Evolutionary conservation across 2,329 filamentous ascomycete species (phyloP).

Genomic region (Atkinsonella texensis): DNA sequence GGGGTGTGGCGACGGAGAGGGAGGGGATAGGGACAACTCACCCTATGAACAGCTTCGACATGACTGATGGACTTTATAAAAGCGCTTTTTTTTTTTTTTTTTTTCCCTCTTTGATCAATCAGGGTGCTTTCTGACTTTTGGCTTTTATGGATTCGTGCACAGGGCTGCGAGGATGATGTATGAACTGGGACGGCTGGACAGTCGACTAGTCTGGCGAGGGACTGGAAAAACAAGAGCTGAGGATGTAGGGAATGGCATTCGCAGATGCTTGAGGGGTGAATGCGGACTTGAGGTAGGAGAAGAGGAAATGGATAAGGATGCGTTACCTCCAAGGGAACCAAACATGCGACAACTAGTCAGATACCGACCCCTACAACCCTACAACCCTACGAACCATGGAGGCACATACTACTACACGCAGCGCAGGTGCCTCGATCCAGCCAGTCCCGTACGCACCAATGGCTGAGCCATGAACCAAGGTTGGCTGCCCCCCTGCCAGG

Average conservation of each 20-base stretch:
- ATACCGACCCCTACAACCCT: conserved; percentile 1
- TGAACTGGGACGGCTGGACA: not conserved
- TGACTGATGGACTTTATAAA: conserved; percentile 26
- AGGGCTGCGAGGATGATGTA: not conserved
- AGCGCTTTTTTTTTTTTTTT: not conserved
- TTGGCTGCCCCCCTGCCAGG: conserved; percentile 2
- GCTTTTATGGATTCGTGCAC: conserved; percentile 5
- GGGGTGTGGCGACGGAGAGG: conserved; percentile 2
- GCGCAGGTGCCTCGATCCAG: not conserved
- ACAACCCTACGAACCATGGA: conserved; percentile 1
- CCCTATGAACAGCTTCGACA: conserved; percentile 96
- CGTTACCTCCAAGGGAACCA: not conserved
- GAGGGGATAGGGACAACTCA: conserved; percentile 33
- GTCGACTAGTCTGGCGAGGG: conserved; percentile 1
- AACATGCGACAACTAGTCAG: conserved; percentile 6
- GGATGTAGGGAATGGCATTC: conserved; percentile 6
- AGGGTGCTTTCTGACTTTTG: not conserved
- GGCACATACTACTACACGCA: not conserved
- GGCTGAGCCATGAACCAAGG: conserved; percentile 5
- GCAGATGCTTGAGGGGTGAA: conserved; percentile 1
- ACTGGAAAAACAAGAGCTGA: not conserved
- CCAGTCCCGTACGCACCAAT: not conserved
- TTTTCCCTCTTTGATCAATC: not conserved
- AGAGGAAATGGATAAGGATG: too few species aligned
- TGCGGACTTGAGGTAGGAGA: conserved; percentile 3